Conservation (phyloP, 345 rosid genomes). For the Cardamine resedifolia region DNA sequence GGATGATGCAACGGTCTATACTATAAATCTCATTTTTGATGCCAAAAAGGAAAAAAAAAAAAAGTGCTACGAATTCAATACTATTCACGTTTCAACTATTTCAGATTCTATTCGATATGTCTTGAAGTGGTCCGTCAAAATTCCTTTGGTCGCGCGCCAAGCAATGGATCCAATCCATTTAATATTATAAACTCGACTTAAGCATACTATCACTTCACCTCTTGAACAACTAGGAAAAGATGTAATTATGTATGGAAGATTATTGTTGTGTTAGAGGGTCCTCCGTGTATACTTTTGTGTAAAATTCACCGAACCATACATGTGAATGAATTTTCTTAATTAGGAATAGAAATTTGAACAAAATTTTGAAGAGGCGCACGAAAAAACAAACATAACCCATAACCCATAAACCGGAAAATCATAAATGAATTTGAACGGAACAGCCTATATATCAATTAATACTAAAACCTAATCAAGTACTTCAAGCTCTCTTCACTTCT, state of each 20-base stretch:
- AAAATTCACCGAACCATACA: not conserved
- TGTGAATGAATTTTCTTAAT: constrained; percentile 3
- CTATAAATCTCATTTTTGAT: not conserved
- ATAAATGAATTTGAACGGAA: constrained; percentile 6
- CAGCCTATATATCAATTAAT: not conserved
- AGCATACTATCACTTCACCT: not conserved
- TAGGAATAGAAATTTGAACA: not conserved
- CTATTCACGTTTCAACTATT: constrained; percentile 10
- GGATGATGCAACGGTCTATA: constrained; percentile 11
- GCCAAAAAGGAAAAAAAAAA: not conserved
- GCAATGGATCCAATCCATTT: not conserved
- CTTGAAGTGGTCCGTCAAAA: not conserved
- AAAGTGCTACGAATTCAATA: constrained; percentile 8
- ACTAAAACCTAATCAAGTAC: not conserved
- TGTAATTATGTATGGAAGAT: not conserved
- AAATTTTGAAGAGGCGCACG: not conserved
- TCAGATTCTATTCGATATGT: constrained; percentile 6
- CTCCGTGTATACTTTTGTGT: not conserved
- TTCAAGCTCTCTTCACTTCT: not conserved
- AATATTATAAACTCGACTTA: not conserved
- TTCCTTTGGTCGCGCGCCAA: constrained; percentile 14
- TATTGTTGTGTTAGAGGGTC: not conserved
- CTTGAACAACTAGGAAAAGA: not conserved
- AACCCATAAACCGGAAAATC: not conserved
- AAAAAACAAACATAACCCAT: not conserved